Evolutionary conservation across 257 asterid genomes (phyloP), one percentile per base, ranked within the genome.

Genomic region (Rhazya stricta): DNA sequence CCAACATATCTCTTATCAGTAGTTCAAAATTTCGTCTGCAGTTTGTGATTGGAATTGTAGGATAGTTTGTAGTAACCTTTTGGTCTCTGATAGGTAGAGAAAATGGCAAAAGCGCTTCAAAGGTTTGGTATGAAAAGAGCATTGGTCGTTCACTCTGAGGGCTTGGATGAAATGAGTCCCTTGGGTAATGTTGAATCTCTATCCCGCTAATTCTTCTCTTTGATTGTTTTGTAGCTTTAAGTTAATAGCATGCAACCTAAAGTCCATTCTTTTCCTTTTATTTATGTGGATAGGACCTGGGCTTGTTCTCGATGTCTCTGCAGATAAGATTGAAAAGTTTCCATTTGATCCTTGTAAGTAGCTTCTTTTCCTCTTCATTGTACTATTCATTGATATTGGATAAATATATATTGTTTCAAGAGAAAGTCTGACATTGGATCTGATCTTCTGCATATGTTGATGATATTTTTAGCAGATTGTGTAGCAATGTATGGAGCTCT

Each of bases 111-210:
- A 75, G 94, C 97, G 3, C 83, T 89, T 58, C 97, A 92, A 79
- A 68, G 91, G 21, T 92, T 86, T 73, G 98, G 98, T 76, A 86
- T 91, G 96, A 87, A 83, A 78, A 78, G 97, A 81, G 96, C 96
- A 66, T 73, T 91, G 71, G 94, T 92, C 63, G 98, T 92, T 79
- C 94, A 91, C 78, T 89, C 91, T 1, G 91, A 91, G 74, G 97
- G 98, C 72, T 82, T 92, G 45, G 98, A 92, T 71, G 97, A 92
- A 84, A 86, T 92, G 88, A 92, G 98, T 76, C 98, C 98, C 72
- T 90, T 92, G n/a, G 98, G 98, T 91, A 85, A 69, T 78, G 53
- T 74, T 74, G n/a, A 9, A 70, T 4, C 32, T 37, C 43, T 71
- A 71, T 32, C 57, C 8, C 9, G 19, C 8, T 76, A 60, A 41